Percentiles rank a stretch among this genome's conserved stretches.
Conservation (phyloP, 495 filamentous ascomycete genomes). For the Penicillium canariense region DNA sequence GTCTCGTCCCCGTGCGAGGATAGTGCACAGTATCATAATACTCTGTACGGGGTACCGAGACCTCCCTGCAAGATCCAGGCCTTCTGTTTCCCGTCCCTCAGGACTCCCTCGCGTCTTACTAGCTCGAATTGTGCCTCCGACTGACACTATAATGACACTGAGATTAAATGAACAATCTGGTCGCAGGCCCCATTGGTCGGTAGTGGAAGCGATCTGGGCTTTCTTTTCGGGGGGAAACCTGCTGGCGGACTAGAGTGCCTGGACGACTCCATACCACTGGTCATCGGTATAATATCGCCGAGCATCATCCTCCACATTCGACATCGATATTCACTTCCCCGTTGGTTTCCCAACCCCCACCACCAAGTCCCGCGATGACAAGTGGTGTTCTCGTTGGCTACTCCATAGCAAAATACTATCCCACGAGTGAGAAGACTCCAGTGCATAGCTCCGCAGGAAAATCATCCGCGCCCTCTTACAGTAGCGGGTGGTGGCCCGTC, state of each 20-base stretch:
- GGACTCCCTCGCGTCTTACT: constrained; percentile 2
- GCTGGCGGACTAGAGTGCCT: neutral
- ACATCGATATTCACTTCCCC: neutral
- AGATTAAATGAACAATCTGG: neutral
- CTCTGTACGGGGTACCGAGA: too few relatives aligned
- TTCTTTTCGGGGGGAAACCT: neutral
- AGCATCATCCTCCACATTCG: neutral
- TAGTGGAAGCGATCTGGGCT: constrained; percentile 2
- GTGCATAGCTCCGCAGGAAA: neutral
- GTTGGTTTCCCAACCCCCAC: neutral
- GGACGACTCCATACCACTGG: neutral
- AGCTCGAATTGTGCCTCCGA: neutral
- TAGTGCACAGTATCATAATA: constrained; percentile 6
- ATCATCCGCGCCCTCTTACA: neutral
- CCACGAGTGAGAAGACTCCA: neutral
- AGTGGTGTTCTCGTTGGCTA: neutral
- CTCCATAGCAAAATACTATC: too few relatives aligned
- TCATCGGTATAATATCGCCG: neutral
- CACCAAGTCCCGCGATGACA: neutral
- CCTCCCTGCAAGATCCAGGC: neutral
- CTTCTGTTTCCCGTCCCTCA: neutral
- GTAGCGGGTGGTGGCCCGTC: neutral
- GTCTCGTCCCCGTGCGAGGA: neutral
- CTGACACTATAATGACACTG: too few relatives aligned
- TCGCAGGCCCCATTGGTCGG: neutral